Evolutionary conservation across 2,329 filamentous ascomycete genomes (phyloP).

Genomic region (Fusarium drepaniforme): DNA sequence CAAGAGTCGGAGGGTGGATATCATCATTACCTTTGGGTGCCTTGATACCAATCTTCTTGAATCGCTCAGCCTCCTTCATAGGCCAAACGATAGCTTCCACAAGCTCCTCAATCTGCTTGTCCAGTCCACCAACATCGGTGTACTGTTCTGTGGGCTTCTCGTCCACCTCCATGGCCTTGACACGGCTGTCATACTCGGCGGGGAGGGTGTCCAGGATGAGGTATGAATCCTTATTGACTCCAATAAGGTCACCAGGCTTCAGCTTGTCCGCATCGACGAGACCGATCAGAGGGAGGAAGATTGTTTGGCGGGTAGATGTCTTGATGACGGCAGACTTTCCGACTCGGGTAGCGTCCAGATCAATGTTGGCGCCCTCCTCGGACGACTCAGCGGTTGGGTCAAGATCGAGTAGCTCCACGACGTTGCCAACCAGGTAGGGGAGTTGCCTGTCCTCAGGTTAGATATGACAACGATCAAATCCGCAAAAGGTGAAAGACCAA

Average conservation of each 20-base stretch:
- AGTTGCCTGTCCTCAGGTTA: conserved; percentile 76
- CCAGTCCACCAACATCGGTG: conserved; percentile 94
- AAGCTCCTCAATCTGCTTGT: conserved; percentile 99
- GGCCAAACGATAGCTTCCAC: conserved; percentile 99
- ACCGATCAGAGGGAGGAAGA: conserved; percentile 97
- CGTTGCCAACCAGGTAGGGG: conserved; percentile 97
- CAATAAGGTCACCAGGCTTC: conserved; percentile 96
- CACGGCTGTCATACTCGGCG: conserved; percentile 97
- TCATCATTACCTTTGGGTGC: conserved; percentile 86
- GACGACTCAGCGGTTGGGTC: conserved; percentile 96
- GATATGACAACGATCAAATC: background rate
- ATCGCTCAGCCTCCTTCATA: conserved; percentile 99
- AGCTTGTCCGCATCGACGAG: conserved; percentile 95
- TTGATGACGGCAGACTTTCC: conserved; percentile 99
- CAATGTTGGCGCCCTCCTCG: conserved; percentile 98
- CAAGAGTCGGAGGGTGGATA: conserved; percentile 63
- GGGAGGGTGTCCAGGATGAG: conserved; percentile 96
- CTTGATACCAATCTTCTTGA: conserved; percentile 99
- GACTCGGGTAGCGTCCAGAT: conserved; percentile 94
- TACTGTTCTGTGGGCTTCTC: conserved; percentile 99
- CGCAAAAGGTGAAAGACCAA: conserved; percentile 56
- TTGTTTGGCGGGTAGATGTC: conserved; percentile 97
- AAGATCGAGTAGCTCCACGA: conserved; percentile 95
- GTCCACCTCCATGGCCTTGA: conserved; percentile 99
- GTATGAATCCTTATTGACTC: conserved; percentile 99